Conservation (phyloP, 441 rosid genomes). For the Brassica balearica region DNA sequence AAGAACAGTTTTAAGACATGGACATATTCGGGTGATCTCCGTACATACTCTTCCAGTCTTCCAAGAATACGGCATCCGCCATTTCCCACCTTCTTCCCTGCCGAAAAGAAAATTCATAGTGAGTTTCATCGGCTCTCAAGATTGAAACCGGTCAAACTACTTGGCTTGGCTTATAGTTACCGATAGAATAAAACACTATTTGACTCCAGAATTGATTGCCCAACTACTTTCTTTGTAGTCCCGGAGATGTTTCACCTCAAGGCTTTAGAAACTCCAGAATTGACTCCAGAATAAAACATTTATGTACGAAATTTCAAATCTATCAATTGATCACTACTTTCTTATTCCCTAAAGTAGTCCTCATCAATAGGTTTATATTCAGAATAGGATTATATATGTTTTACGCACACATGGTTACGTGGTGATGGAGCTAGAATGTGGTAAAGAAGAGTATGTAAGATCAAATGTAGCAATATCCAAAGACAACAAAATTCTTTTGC, state of each 20-base stretch:
- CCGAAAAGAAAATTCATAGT: too few relatives aligned
- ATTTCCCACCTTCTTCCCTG: too few relatives aligned
- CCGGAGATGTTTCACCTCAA: conserved; percentile 21
- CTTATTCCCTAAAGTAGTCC: not conserved
- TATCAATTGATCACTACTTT: not conserved
- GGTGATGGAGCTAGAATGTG: conserved; percentile 74
- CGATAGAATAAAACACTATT: conserved; percentile 31
- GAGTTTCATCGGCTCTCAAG: too few relatives aligned
- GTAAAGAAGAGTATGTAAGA: conserved; percentile 74
- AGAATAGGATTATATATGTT: not conserved
- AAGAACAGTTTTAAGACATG: too few relatives aligned
- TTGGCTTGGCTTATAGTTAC: conserved; percentile 34
- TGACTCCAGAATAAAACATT: not conserved
- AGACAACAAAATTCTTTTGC: conserved; percentile 71
- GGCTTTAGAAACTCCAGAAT: not conserved
- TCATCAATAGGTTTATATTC: not conserved
- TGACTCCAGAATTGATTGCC: conserved; percentile 34
- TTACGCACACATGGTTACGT: conserved; percentile 35
- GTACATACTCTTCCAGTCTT: too few relatives aligned
- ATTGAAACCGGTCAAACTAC: conserved; percentile 37
- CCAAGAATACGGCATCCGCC: too few relatives aligned
- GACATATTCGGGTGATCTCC: too few relatives aligned
- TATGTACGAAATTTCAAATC: conserved; percentile 18
- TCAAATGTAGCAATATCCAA: conserved; percentile 59
- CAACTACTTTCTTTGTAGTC: conserved; percentile 21